These are phyloP conservation scores for Albatrellus ellisii DNA, from an alignment of 768 basidiomycete species.

Conservation along the genomic window DNA sequence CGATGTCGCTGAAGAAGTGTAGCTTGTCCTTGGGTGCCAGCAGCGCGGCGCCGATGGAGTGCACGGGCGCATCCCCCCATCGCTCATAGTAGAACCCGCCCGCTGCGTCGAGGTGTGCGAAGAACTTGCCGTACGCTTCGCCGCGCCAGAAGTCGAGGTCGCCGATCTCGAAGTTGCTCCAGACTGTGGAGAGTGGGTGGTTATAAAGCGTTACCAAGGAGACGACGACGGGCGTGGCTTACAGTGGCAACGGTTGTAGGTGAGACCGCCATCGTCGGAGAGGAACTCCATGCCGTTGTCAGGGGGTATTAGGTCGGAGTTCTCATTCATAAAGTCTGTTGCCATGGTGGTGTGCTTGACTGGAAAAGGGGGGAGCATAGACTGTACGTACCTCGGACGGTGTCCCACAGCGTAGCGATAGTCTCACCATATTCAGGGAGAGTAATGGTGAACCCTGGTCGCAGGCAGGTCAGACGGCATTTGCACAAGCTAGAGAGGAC, in stretches of 20 bases:
- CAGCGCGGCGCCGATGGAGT: slow-evolving; percentile 77
- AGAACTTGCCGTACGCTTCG: slow-evolving; percentile 44
- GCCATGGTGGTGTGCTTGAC: no score
- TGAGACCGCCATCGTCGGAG: slow-evolving; percentile 39
- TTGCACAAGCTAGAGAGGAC: slow-evolving; percentile 1
- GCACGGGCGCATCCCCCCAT: slow-evolving; percentile 86
- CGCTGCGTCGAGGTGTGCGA: slow-evolving; percentile 38
- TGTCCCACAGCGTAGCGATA: slow-evolving; percentile 61
- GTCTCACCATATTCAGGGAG: slow-evolving; percentile 67
- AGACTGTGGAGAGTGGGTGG: slow-evolving; percentile 25
- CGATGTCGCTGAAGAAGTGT: slow-evolving; percentile 93
- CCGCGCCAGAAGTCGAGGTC: slow-evolving; percentile 43
- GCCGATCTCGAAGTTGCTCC: slow-evolving; percentile 56
- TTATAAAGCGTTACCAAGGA: neutral
- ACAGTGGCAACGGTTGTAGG: slow-evolving; percentile 49
- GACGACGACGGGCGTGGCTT: slow-evolving; percentile 12
- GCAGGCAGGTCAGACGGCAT: neutral
- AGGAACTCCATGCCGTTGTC: slow-evolving; percentile 46
- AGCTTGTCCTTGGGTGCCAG: slow-evolving; percentile 84
- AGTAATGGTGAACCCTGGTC: slow-evolving; percentile 50
- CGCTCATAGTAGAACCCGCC: slow-evolving; percentile 62
- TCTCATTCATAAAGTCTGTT: slow-evolving; percentile 34
- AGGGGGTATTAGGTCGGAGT: slow-evolving; percentile 33
- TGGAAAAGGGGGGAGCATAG: neutral
- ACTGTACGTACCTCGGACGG: slow-evolving; percentile 39